Evolutionary conservation across 2,329 filamentous ascomycete genomes (phyloP).

Genomic region (Cryphonectria radicalis): DNA sequence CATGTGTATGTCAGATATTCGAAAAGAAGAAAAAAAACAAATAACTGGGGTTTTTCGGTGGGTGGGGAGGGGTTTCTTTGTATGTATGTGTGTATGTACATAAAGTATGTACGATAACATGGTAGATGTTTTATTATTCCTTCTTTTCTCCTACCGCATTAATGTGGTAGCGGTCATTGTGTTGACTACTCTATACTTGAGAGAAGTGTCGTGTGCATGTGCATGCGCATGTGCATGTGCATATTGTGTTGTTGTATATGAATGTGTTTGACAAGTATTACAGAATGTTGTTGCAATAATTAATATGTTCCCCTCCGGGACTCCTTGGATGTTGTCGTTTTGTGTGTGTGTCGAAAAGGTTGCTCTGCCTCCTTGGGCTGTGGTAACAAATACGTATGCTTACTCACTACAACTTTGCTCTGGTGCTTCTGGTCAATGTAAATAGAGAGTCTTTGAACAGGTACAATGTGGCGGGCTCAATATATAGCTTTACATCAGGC

Average conservation of each 20-base stretch:
- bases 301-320: background rate
- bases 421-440: no score
- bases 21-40: background rate
- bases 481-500: background rate
- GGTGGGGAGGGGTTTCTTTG: background rate
- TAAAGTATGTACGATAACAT: constrained; percentile 7
- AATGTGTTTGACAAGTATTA: background rate
- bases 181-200: background rate
- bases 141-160: background rate
- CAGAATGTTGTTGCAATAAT: background rate
- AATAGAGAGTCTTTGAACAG: no score
- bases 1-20: background rate
- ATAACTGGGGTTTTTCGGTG: background rate
- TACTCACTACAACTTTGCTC: no score
- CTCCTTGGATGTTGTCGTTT: no score
- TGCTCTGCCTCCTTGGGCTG: no score
- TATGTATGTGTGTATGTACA: background rate
- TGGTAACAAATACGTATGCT: no score
- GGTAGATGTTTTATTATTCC: background rate
- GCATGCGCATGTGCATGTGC: no score
- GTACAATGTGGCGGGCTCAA: background rate
- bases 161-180: background rate
- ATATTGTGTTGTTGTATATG: no score
- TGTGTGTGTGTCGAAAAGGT: no score
- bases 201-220: background rate